Evolutionary conservation across 2,329 filamentous ascomycete species (phyloP).

Genomic region (Alternaria hordeiaustralica): DNA sequence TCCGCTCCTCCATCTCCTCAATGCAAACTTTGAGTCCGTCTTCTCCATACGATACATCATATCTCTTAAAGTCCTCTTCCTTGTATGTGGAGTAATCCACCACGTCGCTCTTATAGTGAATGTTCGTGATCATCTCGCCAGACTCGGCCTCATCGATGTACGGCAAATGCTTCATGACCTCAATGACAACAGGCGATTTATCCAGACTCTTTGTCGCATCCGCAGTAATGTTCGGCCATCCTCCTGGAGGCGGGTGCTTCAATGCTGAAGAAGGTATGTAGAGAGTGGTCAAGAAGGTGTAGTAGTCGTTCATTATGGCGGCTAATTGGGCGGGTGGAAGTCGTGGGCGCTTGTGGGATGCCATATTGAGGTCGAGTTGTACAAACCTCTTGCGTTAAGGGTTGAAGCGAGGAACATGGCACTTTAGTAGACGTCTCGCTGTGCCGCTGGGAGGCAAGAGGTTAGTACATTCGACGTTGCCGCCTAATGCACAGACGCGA

Average conservation of each 20-base stretch:
- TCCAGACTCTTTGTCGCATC: neutral
- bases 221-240: conserved; percentile 16
- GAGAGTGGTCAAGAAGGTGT: conserved; percentile 13
- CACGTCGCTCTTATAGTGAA: conserved; percentile 13
- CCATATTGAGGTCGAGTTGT: neutral
- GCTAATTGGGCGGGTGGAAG: neutral
- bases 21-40: neutral
- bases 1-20: neutral
- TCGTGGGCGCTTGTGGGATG: neutral
- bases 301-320: conserved; percentile 13
- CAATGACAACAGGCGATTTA: conserved; percentile 8
- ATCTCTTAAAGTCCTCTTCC: neutral
- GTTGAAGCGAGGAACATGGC: neutral
- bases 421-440: neutral
- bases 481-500: neutral
- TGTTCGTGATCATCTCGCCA: conserved; percentile 1
- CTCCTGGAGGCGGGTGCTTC: conserved; percentile 6
- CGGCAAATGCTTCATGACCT: conserved; percentile 14
- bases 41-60: neutral
- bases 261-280: conserved; percentile 10
- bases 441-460: neutral
- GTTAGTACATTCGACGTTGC: neutral
- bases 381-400: neutral
- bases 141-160: conserved; percentile 8
- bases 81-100: conserved; percentile 1